Evolutionary conservation across 202 grass and related monocot genomes (phyloP).

Genomic region (Bolboschoenoplectus hybrid): DNA sequence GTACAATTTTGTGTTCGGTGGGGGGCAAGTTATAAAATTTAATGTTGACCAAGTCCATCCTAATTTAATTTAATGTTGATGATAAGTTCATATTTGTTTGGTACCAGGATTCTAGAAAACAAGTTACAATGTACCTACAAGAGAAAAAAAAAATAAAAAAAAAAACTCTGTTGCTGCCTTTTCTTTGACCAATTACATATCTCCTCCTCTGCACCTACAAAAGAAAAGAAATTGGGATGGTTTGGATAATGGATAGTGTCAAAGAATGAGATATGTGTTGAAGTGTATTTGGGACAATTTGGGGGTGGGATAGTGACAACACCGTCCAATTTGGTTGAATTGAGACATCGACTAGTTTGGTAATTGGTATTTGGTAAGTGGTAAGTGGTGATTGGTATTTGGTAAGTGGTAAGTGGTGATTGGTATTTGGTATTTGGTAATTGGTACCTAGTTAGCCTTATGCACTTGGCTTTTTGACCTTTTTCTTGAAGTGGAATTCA

Average conservation of each 20-base stretch:
- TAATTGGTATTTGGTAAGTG: too few species aligned
- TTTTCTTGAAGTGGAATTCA: conserved; percentile 32
- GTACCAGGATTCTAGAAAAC: background rate
- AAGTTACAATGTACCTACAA: background rate
- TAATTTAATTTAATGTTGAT: background rate
- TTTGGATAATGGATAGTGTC: background rate
- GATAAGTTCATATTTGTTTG: background rate
- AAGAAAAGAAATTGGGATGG: background rate
- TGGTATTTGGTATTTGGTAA: too few species aligned
- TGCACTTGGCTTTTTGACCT: background rate
- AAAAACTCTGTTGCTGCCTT: background rate
- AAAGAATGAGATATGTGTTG: background rate
- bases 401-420: too few species aligned
- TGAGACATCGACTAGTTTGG: conserved; percentile 11
- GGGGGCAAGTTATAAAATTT: too few species aligned
- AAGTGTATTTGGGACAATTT: background rate
- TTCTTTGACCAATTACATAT: background rate
- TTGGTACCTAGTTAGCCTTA: background rate
- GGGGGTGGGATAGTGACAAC: background rate
- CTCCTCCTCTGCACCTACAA: background rate
- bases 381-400: too few species aligned
- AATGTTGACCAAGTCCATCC: background rate
- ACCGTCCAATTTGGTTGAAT: conserved; percentile 4
- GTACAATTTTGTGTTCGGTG: too few species aligned
- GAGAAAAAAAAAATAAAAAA: background rate